Conservation (phyloP, 495 filamentous ascomycete species). For the Chaetomium fimeti region DNA sequence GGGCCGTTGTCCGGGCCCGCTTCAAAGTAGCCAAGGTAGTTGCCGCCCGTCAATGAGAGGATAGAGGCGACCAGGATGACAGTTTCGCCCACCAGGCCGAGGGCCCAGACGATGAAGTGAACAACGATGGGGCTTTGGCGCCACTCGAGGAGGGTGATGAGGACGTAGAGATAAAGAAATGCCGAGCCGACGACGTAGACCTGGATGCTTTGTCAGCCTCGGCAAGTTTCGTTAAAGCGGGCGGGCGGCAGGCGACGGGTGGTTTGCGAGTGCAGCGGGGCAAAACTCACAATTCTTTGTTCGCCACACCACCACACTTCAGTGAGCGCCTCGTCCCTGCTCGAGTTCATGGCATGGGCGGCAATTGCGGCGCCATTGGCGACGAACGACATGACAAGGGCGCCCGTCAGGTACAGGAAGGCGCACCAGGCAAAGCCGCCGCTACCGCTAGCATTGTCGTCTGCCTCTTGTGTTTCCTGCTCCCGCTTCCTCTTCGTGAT, state of each 20-base stretch:
- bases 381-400: constrained; percentile 67
- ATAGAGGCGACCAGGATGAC: constrained; percentile 64
- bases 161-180: constrained; percentile 57
- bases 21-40: constrained; percentile 46
- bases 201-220: constrained; percentile 35
- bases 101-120: constrained; percentile 71
- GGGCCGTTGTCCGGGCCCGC: constrained; percentile 18
- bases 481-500: constrained; percentile 49
- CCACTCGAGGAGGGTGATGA: constrained; percentile 79
- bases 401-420: constrained; percentile 72
- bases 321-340: constrained; percentile 37
- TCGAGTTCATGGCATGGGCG: constrained; percentile 65
- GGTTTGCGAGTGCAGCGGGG: background rate
- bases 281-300: constrained; percentile 68
- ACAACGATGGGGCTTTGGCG: constrained; percentile 68
- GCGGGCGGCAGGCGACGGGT: background rate
- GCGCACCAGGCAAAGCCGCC: constrained; percentile 64
- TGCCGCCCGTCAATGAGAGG: constrained; percentile 57
- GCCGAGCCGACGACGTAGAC: constrained; percentile 74
- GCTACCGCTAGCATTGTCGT: constrained; percentile 39
- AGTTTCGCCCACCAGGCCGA: constrained; percentile 65
- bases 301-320: constrained; percentile 84
- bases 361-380: constrained; percentile 73
- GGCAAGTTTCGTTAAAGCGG: background rate
- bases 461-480: constrained; percentile 34